phyloP scores from a whole-genome alignment of 352 stramenopile genomes.

The Globisporangium ultimum region DNA sequence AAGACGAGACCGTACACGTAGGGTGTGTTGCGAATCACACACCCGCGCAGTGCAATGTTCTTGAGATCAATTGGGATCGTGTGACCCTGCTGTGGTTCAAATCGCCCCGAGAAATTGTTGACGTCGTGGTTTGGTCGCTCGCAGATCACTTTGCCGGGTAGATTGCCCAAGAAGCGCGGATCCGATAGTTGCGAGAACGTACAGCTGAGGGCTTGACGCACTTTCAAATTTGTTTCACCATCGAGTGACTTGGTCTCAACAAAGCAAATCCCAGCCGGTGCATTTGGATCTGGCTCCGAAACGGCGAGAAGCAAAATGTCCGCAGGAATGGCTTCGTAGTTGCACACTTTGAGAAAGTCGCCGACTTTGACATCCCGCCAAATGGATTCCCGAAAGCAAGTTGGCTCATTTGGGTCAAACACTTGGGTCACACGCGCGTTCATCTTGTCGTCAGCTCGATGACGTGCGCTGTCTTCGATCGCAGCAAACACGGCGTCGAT shows the following conservation, averaged over 20 bases:
- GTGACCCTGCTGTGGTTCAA: slow-evolving; percentile 67
- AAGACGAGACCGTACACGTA: slow-evolving; percentile 79
- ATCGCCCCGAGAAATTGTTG: slow-evolving; percentile 81
- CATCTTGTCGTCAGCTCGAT: slow-evolving; percentile 78
- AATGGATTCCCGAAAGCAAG: slow-evolving; percentile 46
- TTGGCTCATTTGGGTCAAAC: slow-evolving; percentile 44
- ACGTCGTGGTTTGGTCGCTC: slow-evolving; percentile 87
- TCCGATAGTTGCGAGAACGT: slow-evolving; percentile 83
- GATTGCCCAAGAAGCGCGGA: slow-evolving; percentile 52
- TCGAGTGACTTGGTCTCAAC: slow-evolving; percentile 87
- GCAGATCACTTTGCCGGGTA: slow-evolving; percentile 66
- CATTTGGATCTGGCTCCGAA: slow-evolving; percentile 51
- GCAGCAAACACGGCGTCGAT: slow-evolving; percentile 83
- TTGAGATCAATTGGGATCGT: slow-evolving; percentile 85
- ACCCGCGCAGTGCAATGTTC: slow-evolving; percentile 77
- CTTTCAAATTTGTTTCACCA: slow-evolving; percentile 86
- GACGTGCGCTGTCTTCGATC: slow-evolving; percentile 79
- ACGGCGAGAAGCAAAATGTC: slow-evolving; percentile 80
- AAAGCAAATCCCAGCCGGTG: slow-evolving; percentile 78
- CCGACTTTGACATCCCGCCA: slow-evolving; percentile 74
- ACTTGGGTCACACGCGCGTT: slow-evolving; percentile 65
- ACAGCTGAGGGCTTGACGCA: slow-evolving; percentile 76
- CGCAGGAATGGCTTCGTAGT: slow-evolving; percentile 82
- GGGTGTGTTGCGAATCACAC: slow-evolving; percentile 80
- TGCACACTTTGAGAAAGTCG: slow-evolving; percentile 83